Conservation (phyloP, 345 rosid genomes). For the Salix caprea region DNA sequence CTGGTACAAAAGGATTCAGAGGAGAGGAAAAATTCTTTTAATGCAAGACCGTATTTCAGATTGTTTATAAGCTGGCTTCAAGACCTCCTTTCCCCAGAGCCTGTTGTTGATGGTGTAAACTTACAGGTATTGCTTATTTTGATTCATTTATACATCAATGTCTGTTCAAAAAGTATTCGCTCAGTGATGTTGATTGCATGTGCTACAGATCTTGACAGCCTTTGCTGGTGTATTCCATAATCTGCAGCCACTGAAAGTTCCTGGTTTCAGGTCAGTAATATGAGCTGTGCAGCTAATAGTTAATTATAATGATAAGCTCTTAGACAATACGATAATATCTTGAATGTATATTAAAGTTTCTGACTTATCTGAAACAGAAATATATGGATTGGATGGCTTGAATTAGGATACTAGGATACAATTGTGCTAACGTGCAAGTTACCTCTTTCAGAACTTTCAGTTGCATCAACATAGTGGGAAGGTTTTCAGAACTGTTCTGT, state of each 20-base stretch:
- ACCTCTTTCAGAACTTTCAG: background rate
- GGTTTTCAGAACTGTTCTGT: background rate
- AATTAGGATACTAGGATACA: background rate
- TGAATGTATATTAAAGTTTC: background rate
- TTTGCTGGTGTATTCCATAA: constrained; percentile 87
- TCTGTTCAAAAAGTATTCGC: background rate
- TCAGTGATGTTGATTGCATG: constrained; percentile 17
- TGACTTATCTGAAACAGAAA: background rate
- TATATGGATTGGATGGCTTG: background rate
- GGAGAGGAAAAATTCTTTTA: constrained; percentile 65
- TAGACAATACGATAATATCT: background rate
- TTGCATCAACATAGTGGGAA: background rate
- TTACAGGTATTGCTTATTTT: constrained; percentile 55
- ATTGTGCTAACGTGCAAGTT: background rate
- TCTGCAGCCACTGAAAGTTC: constrained; percentile 87
- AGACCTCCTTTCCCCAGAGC: constrained; percentile 63
- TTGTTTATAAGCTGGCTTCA: constrained; percentile 71
- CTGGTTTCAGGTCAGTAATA: constrained; percentile 76
- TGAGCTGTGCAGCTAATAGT: constrained; percentile 3
- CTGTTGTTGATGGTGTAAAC: constrained; percentile 59
- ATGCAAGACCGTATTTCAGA: constrained; percentile 72
- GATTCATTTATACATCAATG: background rate
- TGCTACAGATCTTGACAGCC: constrained; percentile 68
- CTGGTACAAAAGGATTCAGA: constrained; percentile 79
- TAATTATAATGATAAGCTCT: background rate